phyloP scores from a whole-genome alignment of 2,329 filamentous ascomycete genomes.

The Pseudocercospora fijiensis region DNA sequence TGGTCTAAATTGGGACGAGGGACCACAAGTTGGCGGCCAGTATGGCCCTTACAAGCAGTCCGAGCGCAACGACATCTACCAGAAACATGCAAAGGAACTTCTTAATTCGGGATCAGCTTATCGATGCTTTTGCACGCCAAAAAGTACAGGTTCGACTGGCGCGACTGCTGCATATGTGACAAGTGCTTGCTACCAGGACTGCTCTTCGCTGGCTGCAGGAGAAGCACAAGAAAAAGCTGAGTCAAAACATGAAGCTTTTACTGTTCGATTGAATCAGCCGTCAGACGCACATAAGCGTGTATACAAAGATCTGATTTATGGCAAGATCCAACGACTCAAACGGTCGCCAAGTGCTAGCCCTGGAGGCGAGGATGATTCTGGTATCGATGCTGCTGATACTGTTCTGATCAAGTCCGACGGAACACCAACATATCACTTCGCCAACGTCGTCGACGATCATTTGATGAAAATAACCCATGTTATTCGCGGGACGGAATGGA shows the following conservation, averaged over 20 bases:
- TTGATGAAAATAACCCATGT: slow-evolving; percentile 95
- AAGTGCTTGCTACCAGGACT: slow-evolving; percentile 69
- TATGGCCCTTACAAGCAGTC: slow-evolving; percentile 90
- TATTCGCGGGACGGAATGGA: slow-evolving; percentile 93
- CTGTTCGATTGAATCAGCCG: slow-evolving; percentile 71
- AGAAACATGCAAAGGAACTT: slow-evolving; percentile 66
- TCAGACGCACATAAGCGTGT: slow-evolving; percentile 55
- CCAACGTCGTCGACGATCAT: slow-evolving; percentile 95
- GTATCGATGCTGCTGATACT: slow-evolving; percentile 69
- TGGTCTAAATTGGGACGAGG: slow-evolving; percentile 90
- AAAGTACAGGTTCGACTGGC: slow-evolving; percentile 45
- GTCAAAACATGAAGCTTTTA: slow-evolving; percentile 34
- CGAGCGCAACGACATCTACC: slow-evolving; percentile 72
- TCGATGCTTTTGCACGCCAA: slow-evolving; percentile 80
- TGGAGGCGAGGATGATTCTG: slow-evolving; percentile 36
- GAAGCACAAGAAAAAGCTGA: slow-evolving; percentile 59
- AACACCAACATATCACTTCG: slow-evolving; percentile 92
- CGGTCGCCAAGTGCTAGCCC: slow-evolving; percentile 30
- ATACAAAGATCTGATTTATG: slow-evolving; percentile 79
- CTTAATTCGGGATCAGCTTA: slow-evolving; percentile 75
- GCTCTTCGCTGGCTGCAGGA: slow-evolving; percentile 62
- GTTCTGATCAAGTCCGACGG: slow-evolving; percentile 90
- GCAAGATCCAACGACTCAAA: slow-evolving; percentile 53
- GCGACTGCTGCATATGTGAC: slow-evolving; percentile 61
- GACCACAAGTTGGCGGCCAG: slow-evolving; percentile 75